These are phyloP conservation scores for Wickerhamomyces chaumierensis DNA, from an alignment of 805 yeast species.

Conservation along the genomic window DNA sequence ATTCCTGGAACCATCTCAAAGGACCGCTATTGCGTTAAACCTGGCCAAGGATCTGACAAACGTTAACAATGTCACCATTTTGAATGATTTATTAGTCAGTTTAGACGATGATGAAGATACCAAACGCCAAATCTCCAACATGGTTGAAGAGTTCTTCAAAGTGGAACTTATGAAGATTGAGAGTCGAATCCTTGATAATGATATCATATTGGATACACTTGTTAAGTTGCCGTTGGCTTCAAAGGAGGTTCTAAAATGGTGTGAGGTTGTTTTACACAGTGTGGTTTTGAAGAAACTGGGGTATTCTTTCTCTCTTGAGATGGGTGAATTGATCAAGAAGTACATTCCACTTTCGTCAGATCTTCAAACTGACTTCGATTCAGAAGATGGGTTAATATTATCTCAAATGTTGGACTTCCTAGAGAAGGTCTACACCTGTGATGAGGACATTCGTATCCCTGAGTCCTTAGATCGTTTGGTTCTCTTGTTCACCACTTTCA, in stretches of 20 bases:
- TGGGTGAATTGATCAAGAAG: constrained; percentile 1
- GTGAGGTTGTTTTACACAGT: not conserved
- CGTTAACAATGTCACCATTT: constrained; percentile 1
- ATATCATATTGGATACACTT: constrained; percentile 2
- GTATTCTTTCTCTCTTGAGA: constrained; percentile 1
- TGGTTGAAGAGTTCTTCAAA: constrained; percentile 1
- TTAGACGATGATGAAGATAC: constrained; percentile 2
- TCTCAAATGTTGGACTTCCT: constrained; percentile 4
- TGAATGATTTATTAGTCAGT: constrained; percentile 5
- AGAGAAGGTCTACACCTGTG: constrained; percentile 10
- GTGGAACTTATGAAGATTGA: not conserved
- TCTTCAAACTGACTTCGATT: no score
- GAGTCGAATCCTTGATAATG: not conserved
- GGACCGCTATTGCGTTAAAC: constrained; percentile 1
- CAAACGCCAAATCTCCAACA: not conserved
- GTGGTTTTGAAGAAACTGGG: not conserved
- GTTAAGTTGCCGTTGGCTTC: constrained; percentile 4
- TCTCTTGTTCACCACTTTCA: constrained; percentile 24
- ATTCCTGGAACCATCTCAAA: constrained; percentile 4
- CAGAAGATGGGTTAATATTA: not conserved
- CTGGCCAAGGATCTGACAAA: constrained; percentile 2
- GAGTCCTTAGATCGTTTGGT: constrained; percentile 19
- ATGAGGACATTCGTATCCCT: constrained; percentile 1
- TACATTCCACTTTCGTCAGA: no score
- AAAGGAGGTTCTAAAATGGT: not conserved